A percentile compares a stretch with the other conserved stretches of the same genome.
phyloP scores from a whole-genome alignment of 176 grass and related monocot species.

The Hordeum vulgare region MorexV3_pseudomolecules_assembly NC_058523.1:558067087-558067586 shows the following conservation, averaged over 20 bases:
- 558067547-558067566: conserved; percentile 39
- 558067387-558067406: conserved; percentile 49
- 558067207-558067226: too few species aligned
- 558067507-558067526: not conserved
- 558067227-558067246: not conserved
- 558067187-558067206: too few species aligned
- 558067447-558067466: conserved; percentile 16
- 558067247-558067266: not conserved
- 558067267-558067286: conserved; percentile 4
- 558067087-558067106: too few species aligned
- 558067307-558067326: conserved; percentile 48
- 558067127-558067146: too few species aligned
- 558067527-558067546: not conserved
- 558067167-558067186: too few species aligned
- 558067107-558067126: too few species aligned
- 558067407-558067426: conserved; percentile 76
- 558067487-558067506: not conserved
- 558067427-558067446: conserved; percentile 66
- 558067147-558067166: too few species aligned
- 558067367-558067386: conserved; percentile 46
- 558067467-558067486: conserved; percentile 2
- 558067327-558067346: conserved; percentile 30
- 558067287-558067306: conserved; percentile 62
- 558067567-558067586: not conserved
- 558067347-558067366: conserved; percentile 46